Evolutionary conservation across 2,329 filamentous ascomycete species (phyloP).

Genomic region (Drechslerella stenobrocha): DNA sequence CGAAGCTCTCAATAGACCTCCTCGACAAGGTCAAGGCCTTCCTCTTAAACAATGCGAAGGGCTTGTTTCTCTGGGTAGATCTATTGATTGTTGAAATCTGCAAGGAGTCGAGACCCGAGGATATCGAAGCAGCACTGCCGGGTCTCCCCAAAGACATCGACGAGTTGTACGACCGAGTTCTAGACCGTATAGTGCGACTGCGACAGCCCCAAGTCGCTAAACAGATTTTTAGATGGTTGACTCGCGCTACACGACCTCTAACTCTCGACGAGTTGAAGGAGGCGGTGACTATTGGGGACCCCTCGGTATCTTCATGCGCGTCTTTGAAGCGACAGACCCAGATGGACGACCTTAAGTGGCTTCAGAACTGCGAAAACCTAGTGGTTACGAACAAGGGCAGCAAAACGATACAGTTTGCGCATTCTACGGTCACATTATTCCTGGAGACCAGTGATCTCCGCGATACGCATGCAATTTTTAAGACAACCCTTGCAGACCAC

Average conservation of each 20-base stretch:
- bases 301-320: conserved; percentile 3
- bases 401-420: conserved; percentile 17
- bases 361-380: conserved; percentile 37
- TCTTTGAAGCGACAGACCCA: background rate
- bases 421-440: conserved; percentile 25
- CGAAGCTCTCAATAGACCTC: conserved; percentile 3
- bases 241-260: conserved; percentile 54
- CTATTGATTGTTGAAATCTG: conserved; percentile 38
- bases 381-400: conserved; percentile 3
- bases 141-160: conserved; percentile 30
- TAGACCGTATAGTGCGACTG: conserved; percentile 11
- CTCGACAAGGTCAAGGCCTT: conserved; percentile 15
- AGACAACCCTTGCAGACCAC: background rate
- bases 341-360: conserved; percentile 25
- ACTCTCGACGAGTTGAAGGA: conserved; percentile 56
- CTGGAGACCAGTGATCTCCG: background rate
- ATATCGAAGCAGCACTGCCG: conserved; percentile 17
- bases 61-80: conserved; percentile 40
- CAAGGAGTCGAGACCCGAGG: conserved; percentile 21
- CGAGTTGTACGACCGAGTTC: conserved; percentile 25
- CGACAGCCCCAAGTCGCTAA: conserved; percentile 48
- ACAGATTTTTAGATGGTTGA: conserved; percentile 55
- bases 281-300: conserved; percentile 53
- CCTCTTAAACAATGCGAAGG: conserved; percentile 17
- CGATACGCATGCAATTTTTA: background rate